A percentile compares a stretch with the other conserved stretches of the same genome.
Evolutionary conservation across 2,329 filamentous ascomycete genomes (phyloP).

Genomic region (Xylaria sp.): DNA sequence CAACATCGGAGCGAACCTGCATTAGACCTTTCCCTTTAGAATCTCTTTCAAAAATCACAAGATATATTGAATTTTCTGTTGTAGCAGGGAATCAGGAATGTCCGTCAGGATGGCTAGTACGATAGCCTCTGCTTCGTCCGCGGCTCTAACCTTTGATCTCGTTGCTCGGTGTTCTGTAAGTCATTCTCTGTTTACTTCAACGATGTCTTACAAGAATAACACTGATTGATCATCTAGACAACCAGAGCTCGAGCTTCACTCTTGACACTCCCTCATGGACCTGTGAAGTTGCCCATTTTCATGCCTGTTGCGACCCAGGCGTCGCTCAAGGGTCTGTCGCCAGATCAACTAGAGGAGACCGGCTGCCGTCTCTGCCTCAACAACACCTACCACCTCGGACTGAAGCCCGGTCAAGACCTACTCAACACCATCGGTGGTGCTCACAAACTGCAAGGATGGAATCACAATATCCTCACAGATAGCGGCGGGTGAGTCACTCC

Average conservation of each 20-base stretch:
- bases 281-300: constrained; percentile 86
- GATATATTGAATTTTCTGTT: background rate
- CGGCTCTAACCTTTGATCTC: constrained; percentile 74
- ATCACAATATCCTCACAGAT: constrained; percentile 86
- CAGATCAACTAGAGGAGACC: constrained; percentile 83
- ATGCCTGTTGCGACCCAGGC: constrained; percentile 99
- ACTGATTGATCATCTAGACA: constrained; percentile 51
- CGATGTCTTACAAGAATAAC: background rate
- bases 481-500: constrained; percentile 55
- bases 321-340: constrained; percentile 89
- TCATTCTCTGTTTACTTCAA: constrained; percentile 3
- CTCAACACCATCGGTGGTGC: constrained; percentile 85
- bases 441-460: constrained; percentile 92
- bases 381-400: constrained; percentile 93
- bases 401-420: constrained; percentile 89
- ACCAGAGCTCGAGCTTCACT: constrained; percentile 89
- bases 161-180: constrained; percentile 75
- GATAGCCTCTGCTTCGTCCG: constrained; percentile 45
- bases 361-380: constrained; percentile 89
- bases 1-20: background rate
- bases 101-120: constrained; percentile 40
- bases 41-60: background rate
- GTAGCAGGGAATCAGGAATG: constrained; percentile 7
- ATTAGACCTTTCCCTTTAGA: background rate
- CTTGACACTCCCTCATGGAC: constrained; percentile 83